Conservation (phyloP, 441 rosid genomes). For the Rhodomyrtus psidioides region DNA sequence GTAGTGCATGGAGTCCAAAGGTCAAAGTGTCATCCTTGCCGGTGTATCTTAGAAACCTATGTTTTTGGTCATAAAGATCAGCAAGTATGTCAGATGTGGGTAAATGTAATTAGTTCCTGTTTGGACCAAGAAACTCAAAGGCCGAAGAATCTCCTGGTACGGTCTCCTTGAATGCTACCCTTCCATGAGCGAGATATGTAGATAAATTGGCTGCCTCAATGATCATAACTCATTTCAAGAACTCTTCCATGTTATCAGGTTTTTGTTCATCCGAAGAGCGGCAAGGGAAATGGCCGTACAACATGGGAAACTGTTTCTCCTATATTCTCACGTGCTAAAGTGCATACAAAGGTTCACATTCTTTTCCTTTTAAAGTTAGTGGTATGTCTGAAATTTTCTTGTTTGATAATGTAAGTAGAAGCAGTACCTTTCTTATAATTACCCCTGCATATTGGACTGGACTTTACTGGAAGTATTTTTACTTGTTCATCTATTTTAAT, state of each 20-base stretch:
- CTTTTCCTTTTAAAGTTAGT: background rate
- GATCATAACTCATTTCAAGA: slow-evolving; percentile 3
- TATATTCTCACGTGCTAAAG: slow-evolving; percentile 56
- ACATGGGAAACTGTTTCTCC: slow-evolving; percentile 84
- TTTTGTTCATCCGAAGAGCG: slow-evolving; percentile 79
- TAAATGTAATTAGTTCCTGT: slow-evolving; percentile 39
- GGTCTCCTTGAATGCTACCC: background rate
- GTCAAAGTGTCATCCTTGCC: slow-evolving; percentile 57
- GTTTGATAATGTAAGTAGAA: background rate
- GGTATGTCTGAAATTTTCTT: background rate
- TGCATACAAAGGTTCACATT: slow-evolving; percentile 53
- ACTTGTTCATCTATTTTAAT: background rate
- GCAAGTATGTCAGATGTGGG: slow-evolving; percentile 63
- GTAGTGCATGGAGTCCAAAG: slow-evolving; percentile 43
- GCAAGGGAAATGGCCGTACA: slow-evolving; percentile 59
- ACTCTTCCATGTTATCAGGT: slow-evolving; percentile 39
- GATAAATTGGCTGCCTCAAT: background rate
- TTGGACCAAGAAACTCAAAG: slow-evolving; percentile 44
- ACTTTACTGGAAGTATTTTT: background rate
- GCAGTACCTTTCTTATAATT: background rate
- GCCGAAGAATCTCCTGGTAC: slow-evolving; percentile 82
- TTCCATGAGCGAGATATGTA: background rate
- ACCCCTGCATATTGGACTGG: background rate
- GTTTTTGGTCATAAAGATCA: slow-evolving; percentile 67
- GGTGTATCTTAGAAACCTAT: slow-evolving; percentile 37